phyloP scores from a whole-genome alignment of 2,329 filamentous ascomycete genomes.

The Cercospora brassicicola region DNA sequence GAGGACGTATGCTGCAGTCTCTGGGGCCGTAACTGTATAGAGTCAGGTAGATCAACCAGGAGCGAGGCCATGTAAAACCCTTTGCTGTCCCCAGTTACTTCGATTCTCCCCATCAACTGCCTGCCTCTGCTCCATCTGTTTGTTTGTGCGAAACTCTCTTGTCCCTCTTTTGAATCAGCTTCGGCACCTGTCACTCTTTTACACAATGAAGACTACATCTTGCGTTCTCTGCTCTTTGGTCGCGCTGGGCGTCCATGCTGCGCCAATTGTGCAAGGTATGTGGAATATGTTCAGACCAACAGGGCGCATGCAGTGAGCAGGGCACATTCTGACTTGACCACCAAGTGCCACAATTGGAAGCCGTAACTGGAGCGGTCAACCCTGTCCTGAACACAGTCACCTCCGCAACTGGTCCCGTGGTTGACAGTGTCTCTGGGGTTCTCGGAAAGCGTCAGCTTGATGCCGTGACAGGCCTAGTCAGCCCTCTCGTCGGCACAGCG shows the following conservation, averaged over 20 bases:
- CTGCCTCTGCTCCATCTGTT: neutral
- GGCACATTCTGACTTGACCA: neutral
- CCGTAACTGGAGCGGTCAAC: neutral
- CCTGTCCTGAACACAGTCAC: neutral
- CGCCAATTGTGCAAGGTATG: neutral
- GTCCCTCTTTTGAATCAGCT: neutral
- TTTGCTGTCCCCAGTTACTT: neutral
- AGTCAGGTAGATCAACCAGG: neutral
- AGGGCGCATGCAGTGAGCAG: neutral
- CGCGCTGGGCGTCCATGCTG: neutral
- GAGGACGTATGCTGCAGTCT: neutral
- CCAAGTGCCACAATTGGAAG: neutral
- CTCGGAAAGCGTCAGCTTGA: neutral
- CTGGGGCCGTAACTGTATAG: neutral
- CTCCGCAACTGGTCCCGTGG: neutral
- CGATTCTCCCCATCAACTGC: neutral
- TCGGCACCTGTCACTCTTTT: neutral
- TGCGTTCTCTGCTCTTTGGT: neutral
- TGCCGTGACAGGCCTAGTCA: neutral
- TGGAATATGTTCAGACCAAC: neutral
- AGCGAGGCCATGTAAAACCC: neutral
- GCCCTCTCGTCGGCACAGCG: neutral
- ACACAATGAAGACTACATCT: neutral
- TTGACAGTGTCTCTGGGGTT: neutral
- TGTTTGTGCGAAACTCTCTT: neutral